Evolutionary conservation across 2,329 filamentous ascomycete species (phyloP).

Genomic region (Epichloe typhina): DNA sequence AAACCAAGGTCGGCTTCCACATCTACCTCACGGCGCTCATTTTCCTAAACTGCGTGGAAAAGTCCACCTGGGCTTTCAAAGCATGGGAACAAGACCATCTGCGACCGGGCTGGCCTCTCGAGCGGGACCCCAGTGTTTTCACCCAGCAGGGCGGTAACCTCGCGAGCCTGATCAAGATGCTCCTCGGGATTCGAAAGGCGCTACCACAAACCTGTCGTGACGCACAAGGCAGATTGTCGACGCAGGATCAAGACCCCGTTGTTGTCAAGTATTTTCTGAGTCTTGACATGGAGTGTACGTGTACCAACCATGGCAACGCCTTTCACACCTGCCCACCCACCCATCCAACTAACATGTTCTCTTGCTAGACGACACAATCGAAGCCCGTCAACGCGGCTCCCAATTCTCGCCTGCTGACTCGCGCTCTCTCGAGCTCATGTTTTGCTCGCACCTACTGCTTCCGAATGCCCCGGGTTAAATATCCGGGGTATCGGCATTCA

Average conservation of each 20-base stretch:
- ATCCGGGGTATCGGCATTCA: neutral
- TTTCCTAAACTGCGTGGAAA: constrained; percentile 52
- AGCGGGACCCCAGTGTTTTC: constrained; percentile 40
- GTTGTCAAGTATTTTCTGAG: constrained; percentile 40
- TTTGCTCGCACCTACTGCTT: constrained; percentile 34
- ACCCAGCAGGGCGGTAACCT: constrained; percentile 46
- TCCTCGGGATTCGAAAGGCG: constrained; percentile 46
- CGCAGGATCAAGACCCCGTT: constrained; percentile 32
- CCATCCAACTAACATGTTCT: neutral
- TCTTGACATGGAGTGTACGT: constrained; percentile 45
- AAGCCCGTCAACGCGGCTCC: constrained; percentile 34
- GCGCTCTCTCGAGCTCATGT: constrained; percentile 36
- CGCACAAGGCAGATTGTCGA: constrained; percentile 34
- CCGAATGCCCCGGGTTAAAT: constrained; percentile 15
- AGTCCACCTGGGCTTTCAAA: constrained; percentile 56
- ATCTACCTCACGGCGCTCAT: constrained; percentile 50
- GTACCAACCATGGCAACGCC: constrained; percentile 13
- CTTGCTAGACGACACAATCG: constrained; percentile 19
- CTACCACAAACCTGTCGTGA: constrained; percentile 39
- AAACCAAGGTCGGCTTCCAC: constrained; percentile 44
- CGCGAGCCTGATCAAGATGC: constrained; percentile 45
- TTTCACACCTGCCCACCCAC: too few species aligned
- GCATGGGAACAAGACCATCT: constrained; percentile 52
- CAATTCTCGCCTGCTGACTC: constrained; percentile 37
- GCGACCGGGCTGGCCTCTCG: constrained; percentile 47